Evolutionary conservation across 2,329 filamentous ascomycete genomes (phyloP), one percentile per base, ranked within the genome.

Genomic region (Chaetomium olivaceum): DNA sequence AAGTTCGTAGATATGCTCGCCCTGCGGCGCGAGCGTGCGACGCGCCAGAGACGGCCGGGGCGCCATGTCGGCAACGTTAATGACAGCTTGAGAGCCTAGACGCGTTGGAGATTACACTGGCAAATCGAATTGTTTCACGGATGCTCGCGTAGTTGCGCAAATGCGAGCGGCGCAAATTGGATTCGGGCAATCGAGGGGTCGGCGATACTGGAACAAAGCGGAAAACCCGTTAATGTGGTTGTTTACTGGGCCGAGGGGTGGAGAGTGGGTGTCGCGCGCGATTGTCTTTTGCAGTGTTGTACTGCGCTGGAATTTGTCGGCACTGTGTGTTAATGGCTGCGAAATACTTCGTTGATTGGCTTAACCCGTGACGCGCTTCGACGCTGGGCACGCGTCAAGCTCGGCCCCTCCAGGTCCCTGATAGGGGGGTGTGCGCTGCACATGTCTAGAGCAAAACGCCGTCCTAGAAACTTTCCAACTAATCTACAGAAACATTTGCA

Each of bases 1-100:
- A n/a, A 84, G 70, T 33, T 82, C 79, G 72, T 81, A 84, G 27
- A 84, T 74, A 59, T 80, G 80, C 64, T 83, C 81, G 68, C 77
- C 78, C 65, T 82, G 78, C 19, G 70, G 63, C 25, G 63, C 67
- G 43, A 69, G 74, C 54, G 73, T 76, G 71, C 80, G 79, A 66
- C 77, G 75, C 67, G 73, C 74, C 68, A 73, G 66, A 54, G 74
- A 71, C 66, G 73, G 69, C 62, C 78, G 75, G 54, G 79, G 76
- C 70, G 79, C 75, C 80, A 82, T 81, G 4, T 56, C 31, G 58
- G 43, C 50, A 55, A 52, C 56, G 58, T 27, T 19, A 16, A 21
- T 14, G 23, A 54, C 12, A 36, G 27, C 27, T 6, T 21, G 33
- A n/a, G 9, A 11, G 33, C 4, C 33, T 50, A 54, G 43, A 57